Evolutionary conservation across 106 monocot genomes (phyloP).

Genomic region (Acorus calamus): DNA sequence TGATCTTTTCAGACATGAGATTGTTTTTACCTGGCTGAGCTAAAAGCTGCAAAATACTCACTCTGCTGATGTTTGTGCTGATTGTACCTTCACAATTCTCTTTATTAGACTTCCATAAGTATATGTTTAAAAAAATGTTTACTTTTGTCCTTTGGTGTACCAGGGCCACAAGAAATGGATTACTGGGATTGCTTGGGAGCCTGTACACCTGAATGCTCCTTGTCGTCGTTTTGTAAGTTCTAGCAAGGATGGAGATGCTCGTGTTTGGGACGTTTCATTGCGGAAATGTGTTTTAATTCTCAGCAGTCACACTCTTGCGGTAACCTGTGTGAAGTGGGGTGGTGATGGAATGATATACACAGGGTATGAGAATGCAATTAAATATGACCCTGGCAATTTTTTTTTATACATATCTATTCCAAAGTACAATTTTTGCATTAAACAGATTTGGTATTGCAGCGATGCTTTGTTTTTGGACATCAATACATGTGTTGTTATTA

Average conservation of each 20-base stretch:
- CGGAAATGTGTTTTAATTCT: constrained; percentile 58
- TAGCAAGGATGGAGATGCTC: constrained; percentile 96
- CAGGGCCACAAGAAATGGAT: constrained; percentile 99
- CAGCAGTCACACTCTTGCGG: constrained; percentile 75
- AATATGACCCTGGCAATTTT: not conserved
- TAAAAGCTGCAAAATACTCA: too few species aligned
- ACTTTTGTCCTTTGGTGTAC: constrained; percentile 1
- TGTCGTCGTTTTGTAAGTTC: constrained; percentile 93
- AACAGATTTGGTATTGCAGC: too few species aligned
- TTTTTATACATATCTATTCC: not conserved
- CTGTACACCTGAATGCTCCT: constrained; percentile 83
- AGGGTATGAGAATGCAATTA: constrained; percentile 29
- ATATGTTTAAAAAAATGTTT: too few species aligned
- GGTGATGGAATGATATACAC: constrained; percentile 95
- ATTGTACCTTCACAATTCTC: not conserved
- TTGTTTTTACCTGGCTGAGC: too few species aligned
- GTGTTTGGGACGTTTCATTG: constrained; percentile 80
- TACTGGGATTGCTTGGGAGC: constrained; percentile 96
- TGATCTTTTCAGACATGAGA: too few species aligned
- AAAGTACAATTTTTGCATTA: too few species aligned
- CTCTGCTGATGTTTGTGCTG: too few species aligned
- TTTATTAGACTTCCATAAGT: not conserved
- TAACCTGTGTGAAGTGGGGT: constrained; percentile 98
- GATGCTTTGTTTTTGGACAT: too few species aligned
- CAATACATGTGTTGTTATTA: too few species aligned